A percentile compares a stretch with the other conserved stretches of the same genome.
These are phyloP conservation scores for Tricholoma furcatifolium DNA, from an alignment of 768 basidiomycete species.

Conservation along the genomic window DNA sequence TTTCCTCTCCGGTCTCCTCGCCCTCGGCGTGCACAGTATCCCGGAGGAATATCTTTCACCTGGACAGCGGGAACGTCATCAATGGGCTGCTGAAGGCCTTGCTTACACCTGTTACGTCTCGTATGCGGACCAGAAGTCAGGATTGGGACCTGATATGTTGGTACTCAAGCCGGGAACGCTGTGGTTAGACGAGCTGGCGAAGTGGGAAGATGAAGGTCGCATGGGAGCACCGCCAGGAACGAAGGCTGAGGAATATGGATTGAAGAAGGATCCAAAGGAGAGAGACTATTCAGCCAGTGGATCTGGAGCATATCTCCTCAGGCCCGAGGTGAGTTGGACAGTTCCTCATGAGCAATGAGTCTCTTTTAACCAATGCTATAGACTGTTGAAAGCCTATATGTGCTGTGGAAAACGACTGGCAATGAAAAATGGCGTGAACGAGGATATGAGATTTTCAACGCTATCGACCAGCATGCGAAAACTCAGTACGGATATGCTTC, in stretches of 20 bases:
- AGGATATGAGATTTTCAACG: constrained; percentile 66
- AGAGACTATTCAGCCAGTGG: constrained; percentile 51
- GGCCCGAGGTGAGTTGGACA: constrained; percentile 59
- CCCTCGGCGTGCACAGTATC: constrained; percentile 57
- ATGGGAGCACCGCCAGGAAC: constrained; percentile 45
- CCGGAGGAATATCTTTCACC: constrained; percentile 25
- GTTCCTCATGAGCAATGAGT: too few relatives aligned
- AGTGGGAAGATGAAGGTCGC: constrained; percentile 45
- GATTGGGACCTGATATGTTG: constrained; percentile 63
- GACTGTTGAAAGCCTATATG: constrained; percentile 71
- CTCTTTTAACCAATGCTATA: constrained; percentile 22
- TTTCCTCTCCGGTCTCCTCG: constrained; percentile 66
- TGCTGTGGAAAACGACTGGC: constrained; percentile 67
- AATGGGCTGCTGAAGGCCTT: constrained; percentile 72
- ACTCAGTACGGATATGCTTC: constrained; percentile 60
- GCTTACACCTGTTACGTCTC: constrained; percentile 65
- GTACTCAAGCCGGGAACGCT: constrained; percentile 34
- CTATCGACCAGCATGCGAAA: constrained; percentile 56
- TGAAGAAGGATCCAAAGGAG: constrained; percentile 20
- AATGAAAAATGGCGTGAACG: constrained; percentile 69
- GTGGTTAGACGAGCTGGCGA: constrained; percentile 47
- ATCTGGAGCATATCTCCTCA: constrained; percentile 45
- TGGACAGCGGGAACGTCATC: constrained; percentile 45
- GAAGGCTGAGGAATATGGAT: constrained; percentile 24
- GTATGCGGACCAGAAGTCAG: constrained; percentile 65